Evolutionary conservation across 2,329 filamentous ascomycete species (phyloP).

Genomic region (Botrytis cinerea): DNA sequence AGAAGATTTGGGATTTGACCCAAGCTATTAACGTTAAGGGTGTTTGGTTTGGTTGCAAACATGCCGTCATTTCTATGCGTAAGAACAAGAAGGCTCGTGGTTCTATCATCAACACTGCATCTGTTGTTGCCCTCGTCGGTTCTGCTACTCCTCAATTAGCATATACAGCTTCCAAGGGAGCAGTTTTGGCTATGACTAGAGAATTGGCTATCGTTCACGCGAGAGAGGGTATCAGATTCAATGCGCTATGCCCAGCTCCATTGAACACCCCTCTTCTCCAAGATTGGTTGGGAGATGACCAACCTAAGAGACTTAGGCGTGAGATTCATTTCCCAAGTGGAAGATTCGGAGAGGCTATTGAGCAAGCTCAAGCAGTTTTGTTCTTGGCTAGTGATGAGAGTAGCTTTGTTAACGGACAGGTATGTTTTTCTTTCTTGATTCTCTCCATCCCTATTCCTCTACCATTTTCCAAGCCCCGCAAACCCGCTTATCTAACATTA

Average conservation of each 20-base stretch:
- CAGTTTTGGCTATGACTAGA: slow-evolving; percentile 71
- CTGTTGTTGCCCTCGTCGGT: slow-evolving; percentile 71
- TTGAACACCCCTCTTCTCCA: slow-evolving; percentile 75
- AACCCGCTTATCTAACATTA: neutral
- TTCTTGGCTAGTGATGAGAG: slow-evolving; percentile 75
- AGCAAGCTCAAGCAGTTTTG: slow-evolving; percentile 73
- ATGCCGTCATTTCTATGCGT: slow-evolving; percentile 67
- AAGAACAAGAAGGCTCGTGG: slow-evolving; percentile 66
- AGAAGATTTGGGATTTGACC: slow-evolving; percentile 76
- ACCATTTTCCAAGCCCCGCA: neutral
- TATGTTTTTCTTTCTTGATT: slow-evolving; percentile 6
- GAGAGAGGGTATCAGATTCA: slow-evolving; percentile 73
- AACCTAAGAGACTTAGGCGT: slow-evolving; percentile 67
- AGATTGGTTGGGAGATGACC: slow-evolving; percentile 74
- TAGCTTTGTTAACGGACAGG: slow-evolving; percentile 72
- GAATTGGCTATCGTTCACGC: slow-evolving; percentile 76
- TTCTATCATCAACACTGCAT: slow-evolving; percentile 74
- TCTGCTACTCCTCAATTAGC: slow-evolving; percentile 72
- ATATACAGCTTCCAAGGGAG: slow-evolving; percentile 76
- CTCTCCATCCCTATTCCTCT: neutral
- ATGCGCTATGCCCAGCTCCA: slow-evolving; percentile 71
- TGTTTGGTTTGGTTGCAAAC: slow-evolving; percentile 76
- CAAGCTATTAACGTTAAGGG: slow-evolving; percentile 78
- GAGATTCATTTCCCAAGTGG: slow-evolving; percentile 76
- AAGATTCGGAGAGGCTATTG: slow-evolving; percentile 74